Evolutionary conservation across 495 filamentous ascomycete species (phyloP).

Genomic region (Xylaria castorea): DNA sequence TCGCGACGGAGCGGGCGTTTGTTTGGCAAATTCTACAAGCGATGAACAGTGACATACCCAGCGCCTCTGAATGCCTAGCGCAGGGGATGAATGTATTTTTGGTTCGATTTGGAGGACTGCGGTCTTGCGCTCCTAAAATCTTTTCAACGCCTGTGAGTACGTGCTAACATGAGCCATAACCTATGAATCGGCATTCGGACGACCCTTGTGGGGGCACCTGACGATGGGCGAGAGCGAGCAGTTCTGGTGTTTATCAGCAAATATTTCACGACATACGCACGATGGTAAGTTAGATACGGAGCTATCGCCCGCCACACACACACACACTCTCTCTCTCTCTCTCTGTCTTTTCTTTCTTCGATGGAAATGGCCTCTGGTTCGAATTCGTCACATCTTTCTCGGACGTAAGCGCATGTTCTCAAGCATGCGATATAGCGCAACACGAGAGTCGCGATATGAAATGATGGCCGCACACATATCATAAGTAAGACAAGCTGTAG

Average conservation of each 20-base stretch:
- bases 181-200: too few relatives aligned
- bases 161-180: conserved; percentile 5
- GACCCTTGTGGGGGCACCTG: not conserved
- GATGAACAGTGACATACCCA: conserved; percentile 14
- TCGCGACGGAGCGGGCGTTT: conserved; percentile 36
- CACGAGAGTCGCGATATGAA: not conserved
- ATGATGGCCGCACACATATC: not conserved
- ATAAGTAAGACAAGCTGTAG: not conserved
- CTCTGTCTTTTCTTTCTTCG: not conserved
- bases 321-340: too few relatives aligned
- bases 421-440: not conserved
- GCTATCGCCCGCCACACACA: not conserved
- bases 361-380: not conserved
- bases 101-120: conserved; percentile 7
- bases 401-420: not conserved
- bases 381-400: not conserved
- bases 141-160: not conserved
- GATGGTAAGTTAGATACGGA: not conserved
- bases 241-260: not conserved
- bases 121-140: not conserved
- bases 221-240: not conserved
- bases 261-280: not conserved
- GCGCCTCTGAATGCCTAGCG: not conserved
- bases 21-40: conserved; percentile 4
- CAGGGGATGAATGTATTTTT: conserved; percentile 20